Conservation (phyloP, 495 filamentous ascomycete genomes). For the Hyaloscypha finlandica region DNA sequence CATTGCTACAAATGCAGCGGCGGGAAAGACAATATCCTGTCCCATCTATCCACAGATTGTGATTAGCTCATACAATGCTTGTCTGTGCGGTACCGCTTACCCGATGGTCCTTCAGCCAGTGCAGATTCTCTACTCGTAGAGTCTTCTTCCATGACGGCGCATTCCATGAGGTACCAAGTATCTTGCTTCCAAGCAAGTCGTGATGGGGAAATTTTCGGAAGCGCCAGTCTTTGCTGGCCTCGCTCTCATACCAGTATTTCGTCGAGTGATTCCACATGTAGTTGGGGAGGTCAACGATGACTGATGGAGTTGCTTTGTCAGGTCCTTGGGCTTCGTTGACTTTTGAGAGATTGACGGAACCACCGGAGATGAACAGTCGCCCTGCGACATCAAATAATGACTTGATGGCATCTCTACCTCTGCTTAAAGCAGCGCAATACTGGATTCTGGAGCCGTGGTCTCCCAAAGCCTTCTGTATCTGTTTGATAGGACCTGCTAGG, state of each 20-base stretch:
- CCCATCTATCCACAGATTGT: constrained; percentile 14
- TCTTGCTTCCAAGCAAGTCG: constrained; percentile 38
- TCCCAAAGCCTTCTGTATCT: constrained; percentile 1
- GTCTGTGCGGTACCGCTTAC: constrained; percentile 22
- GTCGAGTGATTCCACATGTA: constrained; percentile 41
- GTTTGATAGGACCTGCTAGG: constrained; percentile 57
- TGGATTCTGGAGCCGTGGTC: constrained; percentile 39
- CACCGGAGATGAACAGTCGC: constrained; percentile 38
- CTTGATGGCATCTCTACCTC: constrained; percentile 38
- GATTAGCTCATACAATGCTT: background rate
- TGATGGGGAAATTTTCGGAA: constrained; percentile 33
- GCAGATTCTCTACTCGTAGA: constrained; percentile 25
- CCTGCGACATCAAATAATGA: constrained; percentile 41
- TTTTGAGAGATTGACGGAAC: constrained; percentile 40
- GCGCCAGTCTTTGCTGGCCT: constrained; percentile 35
- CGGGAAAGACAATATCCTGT: constrained; percentile 31
- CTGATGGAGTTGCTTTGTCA: constrained; percentile 25
- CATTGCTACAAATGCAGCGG: constrained; percentile 52
- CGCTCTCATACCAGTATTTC: constrained; percentile 37
- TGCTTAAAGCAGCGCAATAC: constrained; percentile 41
- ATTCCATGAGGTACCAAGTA: constrained; percentile 29
- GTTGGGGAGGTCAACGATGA: constrained; percentile 35
- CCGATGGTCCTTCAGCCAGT: constrained; percentile 36
- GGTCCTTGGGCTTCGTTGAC: constrained; percentile 44
- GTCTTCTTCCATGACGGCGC: constrained; percentile 40